These are phyloP conservation scores for Trichosporon asahii DNA, from an alignment of 1,284 basidiomycete genomes.

Conservation along the genomic window DNA sequence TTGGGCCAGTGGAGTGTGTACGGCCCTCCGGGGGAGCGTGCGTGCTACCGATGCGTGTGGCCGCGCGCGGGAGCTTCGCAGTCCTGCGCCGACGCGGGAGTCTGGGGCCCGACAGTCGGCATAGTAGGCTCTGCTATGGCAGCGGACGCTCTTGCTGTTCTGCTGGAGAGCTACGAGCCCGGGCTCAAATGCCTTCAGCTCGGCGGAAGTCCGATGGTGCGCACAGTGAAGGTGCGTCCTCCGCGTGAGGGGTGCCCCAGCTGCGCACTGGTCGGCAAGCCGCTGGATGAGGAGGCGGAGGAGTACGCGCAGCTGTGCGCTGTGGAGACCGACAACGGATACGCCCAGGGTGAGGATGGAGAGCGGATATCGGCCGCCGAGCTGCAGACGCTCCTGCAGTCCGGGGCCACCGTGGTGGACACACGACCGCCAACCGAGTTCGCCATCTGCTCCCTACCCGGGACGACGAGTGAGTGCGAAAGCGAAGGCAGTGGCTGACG, in stretches of 20 bases:
- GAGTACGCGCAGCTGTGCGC: conserved; percentile 80
- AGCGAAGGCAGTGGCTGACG: conserved; percentile 14
- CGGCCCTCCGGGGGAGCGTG: conserved; percentile 57
- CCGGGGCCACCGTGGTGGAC: conserved; percentile 62
- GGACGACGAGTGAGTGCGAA: conserved; percentile 70
- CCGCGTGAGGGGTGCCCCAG: conserved; percentile 41
- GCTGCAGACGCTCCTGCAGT: neutral
- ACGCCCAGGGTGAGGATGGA: conserved; percentile 41
- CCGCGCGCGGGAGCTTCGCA: conserved; percentile 59
- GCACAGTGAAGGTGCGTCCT: conserved; percentile 72
- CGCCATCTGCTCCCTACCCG: conserved; percentile 76
- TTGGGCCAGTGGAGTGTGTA: conserved; percentile 88
- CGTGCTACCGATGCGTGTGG: conserved; percentile 94
- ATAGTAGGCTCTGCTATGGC: conserved; percentile 90
- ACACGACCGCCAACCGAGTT: conserved; percentile 79
- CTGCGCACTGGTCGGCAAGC: conserved; percentile 20
- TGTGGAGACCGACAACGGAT: conserved; percentile 24
- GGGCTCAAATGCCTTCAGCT: conserved; percentile 36
- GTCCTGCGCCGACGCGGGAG: conserved; percentile 85
- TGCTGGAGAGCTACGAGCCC: conserved; percentile 63
- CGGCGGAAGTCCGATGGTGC: conserved; percentile 61
- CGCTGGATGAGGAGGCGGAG: conserved; percentile 27
- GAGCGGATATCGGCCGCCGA: conserved; percentile 28
- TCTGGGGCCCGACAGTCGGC: conserved; percentile 85
- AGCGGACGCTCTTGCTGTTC: conserved; percentile 77